Percentiles rank a stretch among this genome's conserved stretches.
Evolutionary conservation across 2,329 filamentous ascomycete species (phyloP).

Genomic region (Exserohilum rostratum): DNA sequence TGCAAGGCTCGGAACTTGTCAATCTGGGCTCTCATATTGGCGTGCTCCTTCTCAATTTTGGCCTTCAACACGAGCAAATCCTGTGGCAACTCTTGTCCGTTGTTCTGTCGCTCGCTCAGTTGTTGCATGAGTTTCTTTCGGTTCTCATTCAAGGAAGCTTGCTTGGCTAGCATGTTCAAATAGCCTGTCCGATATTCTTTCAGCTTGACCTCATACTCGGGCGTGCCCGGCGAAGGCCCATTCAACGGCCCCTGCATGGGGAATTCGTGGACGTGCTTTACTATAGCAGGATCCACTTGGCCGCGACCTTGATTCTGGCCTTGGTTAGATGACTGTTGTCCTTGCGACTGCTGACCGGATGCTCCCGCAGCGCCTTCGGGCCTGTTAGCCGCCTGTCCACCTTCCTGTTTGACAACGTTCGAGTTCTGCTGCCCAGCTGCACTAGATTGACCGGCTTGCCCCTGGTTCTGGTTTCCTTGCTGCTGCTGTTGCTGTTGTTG

Average conservation of each 20-base stretch:
- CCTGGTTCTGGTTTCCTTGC: slow-evolving; percentile 26
- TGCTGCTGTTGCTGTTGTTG: slow-evolving; percentile 26
- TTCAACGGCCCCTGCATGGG: slow-evolving; percentile 39
- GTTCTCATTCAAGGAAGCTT: slow-evolving; percentile 35
- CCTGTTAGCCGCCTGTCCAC: slow-evolving; percentile 11
- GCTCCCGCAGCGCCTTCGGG: slow-evolving; percentile 8
- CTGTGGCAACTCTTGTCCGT: slow-evolving; percentile 42
- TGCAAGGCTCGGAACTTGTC: slow-evolving; percentile 47
- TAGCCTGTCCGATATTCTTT: slow-evolving; percentile 47
- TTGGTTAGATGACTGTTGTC: slow-evolving; percentile 20
- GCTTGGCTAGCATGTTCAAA: slow-evolving; percentile 41
- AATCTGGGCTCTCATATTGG: slow-evolving; percentile 37
- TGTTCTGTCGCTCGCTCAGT: slow-evolving; percentile 40
- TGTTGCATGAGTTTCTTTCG: slow-evolving; percentile 34
- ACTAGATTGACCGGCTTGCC: slow-evolving; percentile 29
- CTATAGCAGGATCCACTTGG: slow-evolving; percentile 40
- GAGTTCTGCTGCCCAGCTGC: slow-evolving; percentile 41
- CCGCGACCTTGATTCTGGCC: slow-evolving; percentile 12
- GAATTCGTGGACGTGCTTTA: slow-evolving; percentile 47
- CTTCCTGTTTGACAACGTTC: slow-evolving; percentile 31
- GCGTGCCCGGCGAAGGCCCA: slow-evolving; percentile 39
- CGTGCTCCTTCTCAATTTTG: slow-evolving; percentile 39
- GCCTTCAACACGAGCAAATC: slow-evolving; percentile 37
- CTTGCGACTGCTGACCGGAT: slow-evolving; percentile 14
- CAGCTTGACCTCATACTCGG: slow-evolving; percentile 44